Base-by-base conservation (phyloP, 495 filamentous ascomycete genomes). In the Aspergillus mulundensis region DNA sequence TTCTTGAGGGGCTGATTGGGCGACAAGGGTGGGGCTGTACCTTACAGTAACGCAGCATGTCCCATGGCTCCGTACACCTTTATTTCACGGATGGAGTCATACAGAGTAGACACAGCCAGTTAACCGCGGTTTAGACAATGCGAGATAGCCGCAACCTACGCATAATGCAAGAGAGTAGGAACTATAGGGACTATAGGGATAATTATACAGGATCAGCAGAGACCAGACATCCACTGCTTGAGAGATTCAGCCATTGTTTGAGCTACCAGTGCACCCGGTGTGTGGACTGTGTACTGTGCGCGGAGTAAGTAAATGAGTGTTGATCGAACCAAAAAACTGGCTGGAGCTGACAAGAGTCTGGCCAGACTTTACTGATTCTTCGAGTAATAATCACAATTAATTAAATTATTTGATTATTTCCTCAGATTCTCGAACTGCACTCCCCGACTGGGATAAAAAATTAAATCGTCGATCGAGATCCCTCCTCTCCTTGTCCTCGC, bases 381-480 rank as follows among this genome's bases (percentile, higher is more conserved):
- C 25, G 34, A 40, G 5, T 16, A 40, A 4, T 40, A 40, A 16
- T 40, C 5, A 40, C 12, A 16, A 6, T 40, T 40, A 18, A 18
- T 40, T 36, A 12, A 36, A 25, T 23, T 25, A 46, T 46, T 25
- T 11, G 3, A 21, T 20, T 12, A 23, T 21, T n/a, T 46, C 23
- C 23, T 40, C 38, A 38, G 38, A 40, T 15, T 36, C 5, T 40
- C 12, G 5, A 15, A 36, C 7, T 36, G 34, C 34, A 36, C 25
- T 28, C 25, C 28, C 28, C 12, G 32, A 36, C 32, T 36, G 7
- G 32, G 38, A 50, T 32, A 28, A 47, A 50, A 50, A 50, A 50
- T 50, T 50, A 50, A 50, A 40, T 50, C 16, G 48, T 40, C 48
- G 48, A 50, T 50, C 48, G 20, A 40, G 48, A 50, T 60, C 50